phyloP scores from a whole-genome alignment of 129 eudicot species.

The Ambrosia trifida region DNA sequence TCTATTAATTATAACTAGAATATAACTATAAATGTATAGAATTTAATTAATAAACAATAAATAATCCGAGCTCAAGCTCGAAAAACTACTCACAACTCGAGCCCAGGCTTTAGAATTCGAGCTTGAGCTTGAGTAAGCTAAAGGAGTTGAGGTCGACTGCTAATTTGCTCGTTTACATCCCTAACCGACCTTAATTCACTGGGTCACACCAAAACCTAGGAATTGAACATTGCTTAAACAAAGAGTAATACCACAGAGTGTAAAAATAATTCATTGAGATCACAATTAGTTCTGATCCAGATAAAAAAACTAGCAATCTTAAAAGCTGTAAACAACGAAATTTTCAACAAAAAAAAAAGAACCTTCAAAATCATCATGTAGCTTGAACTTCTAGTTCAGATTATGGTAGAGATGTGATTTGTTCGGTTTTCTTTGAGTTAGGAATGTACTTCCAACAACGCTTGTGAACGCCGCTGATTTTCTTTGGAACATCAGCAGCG shows the following conservation, averaged over 20 bases:
- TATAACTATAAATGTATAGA: no score
- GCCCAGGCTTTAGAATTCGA: no score
- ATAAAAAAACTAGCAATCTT: neutral
- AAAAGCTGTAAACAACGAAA: neutral
- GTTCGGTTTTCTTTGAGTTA: constrained; percentile 43
- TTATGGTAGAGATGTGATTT: constrained; percentile 40
- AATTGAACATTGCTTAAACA: neutral
- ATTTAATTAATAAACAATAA: no score
- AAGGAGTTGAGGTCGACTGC: no score
- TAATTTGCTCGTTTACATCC: no score
- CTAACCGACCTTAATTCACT: neutral
- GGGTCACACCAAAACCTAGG: neutral
- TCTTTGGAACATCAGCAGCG: constrained; percentile 76
- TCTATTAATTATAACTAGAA: no score
- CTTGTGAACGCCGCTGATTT: constrained; percentile 95
- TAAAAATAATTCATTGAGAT: neutral
- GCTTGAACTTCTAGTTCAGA: constrained; percentile 32
- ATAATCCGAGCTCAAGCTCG: no score
- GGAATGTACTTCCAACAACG: constrained; percentile 88
- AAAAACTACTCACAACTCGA: no score
- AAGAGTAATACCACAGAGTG: neutral
- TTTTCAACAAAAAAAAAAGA: neutral
- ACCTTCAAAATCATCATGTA: neutral
- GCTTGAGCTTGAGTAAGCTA: no score
- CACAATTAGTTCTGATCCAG: neutral